Conservation (phyloP, 2,329 filamentous ascomycete species). For the Scytalidium sp. region DNA sequence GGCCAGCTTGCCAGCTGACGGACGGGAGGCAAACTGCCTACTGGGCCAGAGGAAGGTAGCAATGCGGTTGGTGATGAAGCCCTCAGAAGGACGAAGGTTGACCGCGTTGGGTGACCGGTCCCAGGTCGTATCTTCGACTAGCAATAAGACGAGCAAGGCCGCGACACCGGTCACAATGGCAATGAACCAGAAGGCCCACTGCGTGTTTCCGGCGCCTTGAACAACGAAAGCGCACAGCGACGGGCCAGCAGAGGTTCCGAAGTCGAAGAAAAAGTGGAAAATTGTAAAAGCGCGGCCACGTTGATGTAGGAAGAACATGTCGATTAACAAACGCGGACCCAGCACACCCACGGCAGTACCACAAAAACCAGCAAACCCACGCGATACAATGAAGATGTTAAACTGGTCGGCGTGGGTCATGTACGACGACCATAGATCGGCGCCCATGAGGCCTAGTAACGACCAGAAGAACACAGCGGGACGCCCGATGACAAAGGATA, state of each 20-base stretch:
- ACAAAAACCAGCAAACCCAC: slow-evolving; percentile 33
- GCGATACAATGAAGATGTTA: slow-evolving; percentile 30
- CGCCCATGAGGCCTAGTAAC: slow-evolving; percentile 27
- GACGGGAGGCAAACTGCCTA: too few relatives aligned
- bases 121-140: slow-evolving; percentile 5
- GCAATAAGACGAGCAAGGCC: slow-evolving; percentile 3
- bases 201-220: slow-evolving; percentile 24
- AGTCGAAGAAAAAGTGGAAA: slow-evolving; percentile 29
- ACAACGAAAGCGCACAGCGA: slow-evolving; percentile 37
- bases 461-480: slow-evolving; percentile 34
- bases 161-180: not conserved
- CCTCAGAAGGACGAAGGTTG: not conserved
- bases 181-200: slow-evolving; percentile 39
- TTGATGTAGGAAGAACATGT: slow-evolving; percentile 38
- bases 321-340: slow-evolving; percentile 34
- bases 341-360: slow-evolving; percentile 33
- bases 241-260: slow-evolving; percentile 30
- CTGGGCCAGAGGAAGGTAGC: slow-evolving; percentile 5
- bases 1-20: too few relatives aligned
- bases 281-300: slow-evolving; percentile 33
- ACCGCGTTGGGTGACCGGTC: slow-evolving; percentile 1
- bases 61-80: slow-evolving; percentile 3
- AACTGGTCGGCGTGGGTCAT: slow-evolving; percentile 32
- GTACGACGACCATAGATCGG: slow-evolving; percentile 32
- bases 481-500: slow-evolving; percentile 25